Conservation (phyloP, 805 yeast species). For the Kazachstania taianensis region DNA sequence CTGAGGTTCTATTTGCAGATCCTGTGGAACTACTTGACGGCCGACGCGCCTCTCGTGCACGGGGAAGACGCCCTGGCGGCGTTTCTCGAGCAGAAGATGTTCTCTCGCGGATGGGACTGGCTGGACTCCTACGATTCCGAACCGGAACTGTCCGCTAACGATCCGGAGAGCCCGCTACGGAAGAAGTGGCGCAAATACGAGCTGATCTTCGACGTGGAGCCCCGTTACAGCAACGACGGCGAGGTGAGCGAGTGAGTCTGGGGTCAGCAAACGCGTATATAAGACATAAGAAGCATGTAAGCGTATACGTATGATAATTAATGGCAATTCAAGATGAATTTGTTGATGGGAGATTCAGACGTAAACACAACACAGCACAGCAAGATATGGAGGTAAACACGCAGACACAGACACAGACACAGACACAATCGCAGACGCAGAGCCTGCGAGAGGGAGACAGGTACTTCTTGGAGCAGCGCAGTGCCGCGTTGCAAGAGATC, state of each 20-base stretch:
- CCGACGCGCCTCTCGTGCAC: constrained; percentile 24
- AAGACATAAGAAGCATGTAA: too few species aligned
- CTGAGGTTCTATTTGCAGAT: constrained; percentile 54
- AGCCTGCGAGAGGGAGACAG: constrained; percentile 10
- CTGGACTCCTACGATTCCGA: constrained; percentile 31
- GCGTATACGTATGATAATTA: too few species aligned
- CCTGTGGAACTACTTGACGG: constrained; percentile 49
- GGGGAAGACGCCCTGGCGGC: constrained; percentile 17
- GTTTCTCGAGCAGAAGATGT: constrained; percentile 3
- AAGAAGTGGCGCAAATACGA: constrained; percentile 31
- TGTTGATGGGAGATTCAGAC: too few species aligned
- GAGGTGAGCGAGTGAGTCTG: constrained; percentile 24
- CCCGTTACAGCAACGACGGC: constrained; percentile 23
- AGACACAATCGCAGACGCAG: background rate
- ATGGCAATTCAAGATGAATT: too few species aligned
- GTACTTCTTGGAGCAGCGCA: constrained; percentile 24
- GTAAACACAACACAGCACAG: background rate
- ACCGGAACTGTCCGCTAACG: constrained; percentile 24
- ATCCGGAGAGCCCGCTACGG: constrained; percentile 23
- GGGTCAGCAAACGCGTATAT: too few species aligned
- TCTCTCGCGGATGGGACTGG: constrained; percentile 29
- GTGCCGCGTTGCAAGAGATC: constrained; percentile 23
- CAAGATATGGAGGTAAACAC: background rate
- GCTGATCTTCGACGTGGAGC: constrained; percentile 27
- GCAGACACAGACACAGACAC: background rate